These are phyloP conservation scores for Hypholoma fasciculare DNA, from an alignment of 768 basidiomycete genomes.

Conservation along the genomic window DNA sequence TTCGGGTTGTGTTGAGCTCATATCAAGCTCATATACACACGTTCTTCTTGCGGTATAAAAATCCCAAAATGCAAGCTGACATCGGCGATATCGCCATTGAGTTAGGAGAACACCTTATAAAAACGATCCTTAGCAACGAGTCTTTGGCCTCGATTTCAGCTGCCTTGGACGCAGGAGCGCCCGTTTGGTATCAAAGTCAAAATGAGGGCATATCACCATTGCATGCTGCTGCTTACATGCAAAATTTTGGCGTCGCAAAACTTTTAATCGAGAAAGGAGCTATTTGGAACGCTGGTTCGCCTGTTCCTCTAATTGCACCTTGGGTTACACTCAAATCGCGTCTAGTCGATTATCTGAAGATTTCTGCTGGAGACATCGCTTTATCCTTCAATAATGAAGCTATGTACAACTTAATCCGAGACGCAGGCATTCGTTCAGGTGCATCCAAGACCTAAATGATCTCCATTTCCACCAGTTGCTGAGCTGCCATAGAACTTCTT, in stretches of 20 bases:
- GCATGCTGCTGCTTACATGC: conserved; percentile 83
- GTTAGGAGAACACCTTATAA: conserved; percentile 61
- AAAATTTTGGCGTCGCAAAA: conserved; percentile 63
- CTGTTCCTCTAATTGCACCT: neutral
- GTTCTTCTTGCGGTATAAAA: neutral
- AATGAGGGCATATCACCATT: conserved; percentile 78
- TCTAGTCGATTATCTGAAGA: conserved; percentile 72
- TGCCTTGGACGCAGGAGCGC: conserved; percentile 67
- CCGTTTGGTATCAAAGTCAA: conserved; percentile 88
- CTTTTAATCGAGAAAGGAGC: conserved; percentile 80
- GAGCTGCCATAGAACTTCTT: conserved; percentile 59
- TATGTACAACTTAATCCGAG: conserved; percentile 80
- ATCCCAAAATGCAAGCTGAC: conserved; percentile 17
- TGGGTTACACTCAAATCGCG: neutral
- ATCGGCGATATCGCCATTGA: conserved; percentile 46
- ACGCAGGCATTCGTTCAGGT: conserved; percentile 93
- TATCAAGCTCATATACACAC: neutral
- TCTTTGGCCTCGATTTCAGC: conserved; percentile 46
- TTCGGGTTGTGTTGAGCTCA: no score
- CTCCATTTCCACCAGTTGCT: conserved; percentile 10
- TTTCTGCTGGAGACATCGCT: conserved; percentile 90
- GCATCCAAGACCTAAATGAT: conserved; percentile 23
- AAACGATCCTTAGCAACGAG: conserved; percentile 51
- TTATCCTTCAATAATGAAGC: conserved; percentile 77
- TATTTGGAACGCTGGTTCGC: conserved; percentile 84